Evolutionary conservation across 495 filamentous ascomycete genomes (phyloP).

Genomic region (Trichoderma gamsii): DNA sequence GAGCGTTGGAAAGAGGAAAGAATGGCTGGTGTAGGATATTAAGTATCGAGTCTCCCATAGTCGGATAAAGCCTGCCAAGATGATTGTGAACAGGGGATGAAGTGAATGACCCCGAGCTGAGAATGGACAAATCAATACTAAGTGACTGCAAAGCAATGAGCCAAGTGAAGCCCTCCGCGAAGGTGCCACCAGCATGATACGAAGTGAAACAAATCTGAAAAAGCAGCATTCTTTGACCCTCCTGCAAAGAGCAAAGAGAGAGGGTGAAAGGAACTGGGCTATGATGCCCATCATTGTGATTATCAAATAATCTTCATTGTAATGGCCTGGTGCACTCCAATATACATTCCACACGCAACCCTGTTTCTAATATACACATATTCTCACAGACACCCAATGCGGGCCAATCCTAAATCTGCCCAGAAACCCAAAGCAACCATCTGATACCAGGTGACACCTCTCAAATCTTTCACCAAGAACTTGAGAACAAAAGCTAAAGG

Average conservation of each 20-base stretch:
- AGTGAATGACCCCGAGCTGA: background rate
- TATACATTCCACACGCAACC: background rate
- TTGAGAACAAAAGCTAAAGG: background rate
- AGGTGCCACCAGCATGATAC: no score
- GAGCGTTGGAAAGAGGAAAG: background rate
- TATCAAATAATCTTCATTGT: background rate
- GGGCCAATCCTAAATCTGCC: background rate
- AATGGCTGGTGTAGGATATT: background rate
- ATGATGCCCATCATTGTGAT: background rate
- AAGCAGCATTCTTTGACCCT: no score
- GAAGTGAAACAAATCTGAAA: no score
- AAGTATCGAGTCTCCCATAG: background rate
- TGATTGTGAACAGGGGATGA: background rate
- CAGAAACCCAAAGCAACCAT: background rate
- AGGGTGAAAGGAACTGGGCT: no score
- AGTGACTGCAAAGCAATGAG: background rate
- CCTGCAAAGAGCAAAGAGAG: no score
- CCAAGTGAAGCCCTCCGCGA: background rate
- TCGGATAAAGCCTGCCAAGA: no score
- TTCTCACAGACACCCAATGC: background rate
- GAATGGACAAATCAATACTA: background rate
- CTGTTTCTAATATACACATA: slow-evolving; percentile 1
- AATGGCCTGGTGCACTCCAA: background rate
- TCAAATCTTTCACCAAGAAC: background rate
- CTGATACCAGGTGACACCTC: background rate